Evolutionary conservation across 305 asterid genomes (phyloP).

Genomic region (Solanum hybrid): DNA sequence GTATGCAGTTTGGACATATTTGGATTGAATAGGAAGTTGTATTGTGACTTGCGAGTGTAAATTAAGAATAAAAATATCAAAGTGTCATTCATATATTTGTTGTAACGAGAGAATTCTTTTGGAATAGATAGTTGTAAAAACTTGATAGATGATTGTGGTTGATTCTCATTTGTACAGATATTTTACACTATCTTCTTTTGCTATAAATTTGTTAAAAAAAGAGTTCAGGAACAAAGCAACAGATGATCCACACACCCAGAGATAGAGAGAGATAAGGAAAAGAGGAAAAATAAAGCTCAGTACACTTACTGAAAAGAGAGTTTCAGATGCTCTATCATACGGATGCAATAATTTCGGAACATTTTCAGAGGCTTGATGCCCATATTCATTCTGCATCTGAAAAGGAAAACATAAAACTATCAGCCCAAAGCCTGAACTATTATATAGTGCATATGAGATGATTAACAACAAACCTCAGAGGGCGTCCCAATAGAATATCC

Average conservation of each 20-base stretch:
- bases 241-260: neutral
- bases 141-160: neutral
- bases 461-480: conserved; percentile 48
- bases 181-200: neutral
- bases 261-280: neutral
- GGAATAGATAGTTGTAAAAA: neutral
- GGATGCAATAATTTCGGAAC: conserved; percentile 75
- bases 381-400: conserved; percentile 50
- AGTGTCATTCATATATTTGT: neutral
- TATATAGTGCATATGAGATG: conserved; percentile 10
- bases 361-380: conserved; percentile 35
- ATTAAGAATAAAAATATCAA: neutral
- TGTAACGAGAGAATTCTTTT: neutral
- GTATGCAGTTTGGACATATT: neutral
- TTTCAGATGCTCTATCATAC: conserved; percentile 83
- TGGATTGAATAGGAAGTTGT: neutral
- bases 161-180: neutral
- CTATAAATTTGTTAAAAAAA: neutral
- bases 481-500: conserved; percentile 80
- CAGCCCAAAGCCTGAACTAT: neutral
- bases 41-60: neutral
- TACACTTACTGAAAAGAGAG: conserved; percentile 72
- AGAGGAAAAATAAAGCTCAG: neutral
- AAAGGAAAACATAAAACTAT: conserved; percentile 8
- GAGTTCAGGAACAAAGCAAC: neutral